phyloP scores from a whole-genome alignment of 2,329 filamentous ascomycete species.

The Aspergillus proliferans region DNA sequence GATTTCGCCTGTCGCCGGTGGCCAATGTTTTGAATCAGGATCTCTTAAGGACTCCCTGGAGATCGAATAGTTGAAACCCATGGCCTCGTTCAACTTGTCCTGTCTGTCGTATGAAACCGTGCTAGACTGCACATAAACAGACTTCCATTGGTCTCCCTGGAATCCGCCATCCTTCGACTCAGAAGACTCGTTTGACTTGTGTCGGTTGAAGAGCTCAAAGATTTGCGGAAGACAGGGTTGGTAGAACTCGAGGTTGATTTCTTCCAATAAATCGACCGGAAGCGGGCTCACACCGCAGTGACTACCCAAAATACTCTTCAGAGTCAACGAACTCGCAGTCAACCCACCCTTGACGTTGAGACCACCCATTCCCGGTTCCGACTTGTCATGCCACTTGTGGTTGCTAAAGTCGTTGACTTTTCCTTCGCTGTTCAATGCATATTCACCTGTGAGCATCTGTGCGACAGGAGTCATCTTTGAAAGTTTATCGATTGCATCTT shows the following conservation, averaged over 20 bases:
- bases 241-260: constrained; percentile 30
- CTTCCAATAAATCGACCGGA: constrained; percentile 36
- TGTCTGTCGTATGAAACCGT: constrained; percentile 37
- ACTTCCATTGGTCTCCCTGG: constrained; percentile 24
- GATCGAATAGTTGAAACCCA: constrained; percentile 27
- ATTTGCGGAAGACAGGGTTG: constrained; percentile 37
- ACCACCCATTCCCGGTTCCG: constrained; percentile 22
- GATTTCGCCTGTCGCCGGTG: constrained; percentile 26
- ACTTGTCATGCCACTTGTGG: constrained; percentile 15
- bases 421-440: constrained; percentile 25
- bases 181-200: constrained; percentile 10
- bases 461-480: constrained; percentile 24
- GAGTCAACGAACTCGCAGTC: constrained; percentile 34
- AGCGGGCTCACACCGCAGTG: constrained; percentile 37
- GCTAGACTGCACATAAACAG: constrained; percentile 34
- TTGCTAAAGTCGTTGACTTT: constrained; percentile 14
- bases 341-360: constrained; percentile 33
- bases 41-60: constrained; percentile 23
- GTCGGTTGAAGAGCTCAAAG: constrained; percentile 31
- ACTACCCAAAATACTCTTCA: constrained; percentile 35
- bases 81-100: constrained; percentile 27
- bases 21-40: constrained; percentile 25
- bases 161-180: constrained; percentile 5
- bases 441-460: constrained; percentile 32
- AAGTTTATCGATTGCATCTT: constrained; percentile 22